Base-by-base conservation (phyloP, 2,329 filamentous ascomycete genomes). In the Penicillium frequentans region DNA sequence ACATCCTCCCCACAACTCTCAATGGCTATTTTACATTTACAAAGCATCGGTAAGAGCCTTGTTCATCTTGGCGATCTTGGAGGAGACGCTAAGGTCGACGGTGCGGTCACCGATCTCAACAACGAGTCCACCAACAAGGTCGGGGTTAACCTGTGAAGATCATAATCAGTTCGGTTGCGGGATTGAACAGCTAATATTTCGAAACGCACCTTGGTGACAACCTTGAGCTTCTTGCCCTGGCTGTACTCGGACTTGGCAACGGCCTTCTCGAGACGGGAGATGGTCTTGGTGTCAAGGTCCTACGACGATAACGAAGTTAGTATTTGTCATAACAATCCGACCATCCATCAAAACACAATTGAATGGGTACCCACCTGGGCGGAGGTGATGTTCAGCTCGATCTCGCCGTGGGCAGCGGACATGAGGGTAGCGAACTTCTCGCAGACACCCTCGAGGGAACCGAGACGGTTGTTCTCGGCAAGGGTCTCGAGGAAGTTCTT, bases 51-150 rank as follows among this genome's bases (percentile, higher is more conserved):
- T 93, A 75, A 99, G 90, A 77, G 96, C 88, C 89, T 98, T 99
- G 91, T 99, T 99, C 86, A 99, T 91, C 87, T 92, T 96, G 77
- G 90, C 86, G 79, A 99, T 89, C 86, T 93, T 96, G 77, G 90
- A 84, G 49, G 93, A 93, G 73, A 99, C 93, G 80, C 90, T 95
- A 69, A 97, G 89, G 81, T 99, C 95, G 75, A 99, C 96, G 77
- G 93, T 98, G 75, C 93, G 90, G 85, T 98, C 93, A 73, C 93
- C 93, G 68, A 98, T 90, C 82, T 98, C 93, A 73, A 99, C 93
- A 66, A 99, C 81, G 67, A 99, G 87, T 62, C 95, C 95, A 67
- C 95, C 95, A 66, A 96, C 81, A 74, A 99, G 93, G 58, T 98
- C 93, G 61, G 93, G 85, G 86, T 96, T 95, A 78, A 98, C 90